Conservation (phyloP, 805 yeast species). For the Teunomyces funiuensis region DNA sequence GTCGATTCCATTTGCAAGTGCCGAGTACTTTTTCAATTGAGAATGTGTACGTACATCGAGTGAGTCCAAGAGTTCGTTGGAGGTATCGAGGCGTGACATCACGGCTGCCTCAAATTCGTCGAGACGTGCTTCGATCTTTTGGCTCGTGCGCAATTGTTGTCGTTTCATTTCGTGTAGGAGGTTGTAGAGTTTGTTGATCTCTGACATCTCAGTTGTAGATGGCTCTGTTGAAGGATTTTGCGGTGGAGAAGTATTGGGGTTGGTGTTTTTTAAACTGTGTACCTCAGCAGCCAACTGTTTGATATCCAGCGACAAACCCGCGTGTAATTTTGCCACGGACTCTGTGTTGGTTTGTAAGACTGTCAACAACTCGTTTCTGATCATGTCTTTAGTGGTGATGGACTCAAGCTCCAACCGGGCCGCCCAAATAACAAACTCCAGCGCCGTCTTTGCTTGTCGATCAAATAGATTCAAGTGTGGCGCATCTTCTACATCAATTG, state of each 20-base stretch:
- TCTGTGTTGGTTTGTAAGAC: background rate
- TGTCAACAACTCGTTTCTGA: background rate
- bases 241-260: background rate
- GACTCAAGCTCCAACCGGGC: conserved; percentile 31
- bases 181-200: background rate
- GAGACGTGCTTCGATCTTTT: background rate
- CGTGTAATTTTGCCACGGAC: background rate
- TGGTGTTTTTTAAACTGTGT: background rate
- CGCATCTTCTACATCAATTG: background rate
- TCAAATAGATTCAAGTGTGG: too few species aligned
- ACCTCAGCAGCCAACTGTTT: background rate
- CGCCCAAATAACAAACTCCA: conserved; percentile 26
- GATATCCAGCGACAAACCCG: background rate
- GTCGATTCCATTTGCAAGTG: background rate
- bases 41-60: conserved; percentile 3
- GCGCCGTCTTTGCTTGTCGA: background rate
- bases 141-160: background rate
- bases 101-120: conserved; percentile 1
- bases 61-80: conserved; percentile 1
- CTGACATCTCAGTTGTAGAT: background rate
- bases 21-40: conserved; percentile 1
- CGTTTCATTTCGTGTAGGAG: background rate
- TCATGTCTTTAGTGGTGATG: conserved; percentile 20
- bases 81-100: background rate
- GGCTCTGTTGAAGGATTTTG: background rate